Percentiles rank a stretch among this genome's conserved stretches.
Evolutionary conservation across 1,284 basidiomycete genomes (phyloP).

Genomic region (Athelia sp.): DNA sequence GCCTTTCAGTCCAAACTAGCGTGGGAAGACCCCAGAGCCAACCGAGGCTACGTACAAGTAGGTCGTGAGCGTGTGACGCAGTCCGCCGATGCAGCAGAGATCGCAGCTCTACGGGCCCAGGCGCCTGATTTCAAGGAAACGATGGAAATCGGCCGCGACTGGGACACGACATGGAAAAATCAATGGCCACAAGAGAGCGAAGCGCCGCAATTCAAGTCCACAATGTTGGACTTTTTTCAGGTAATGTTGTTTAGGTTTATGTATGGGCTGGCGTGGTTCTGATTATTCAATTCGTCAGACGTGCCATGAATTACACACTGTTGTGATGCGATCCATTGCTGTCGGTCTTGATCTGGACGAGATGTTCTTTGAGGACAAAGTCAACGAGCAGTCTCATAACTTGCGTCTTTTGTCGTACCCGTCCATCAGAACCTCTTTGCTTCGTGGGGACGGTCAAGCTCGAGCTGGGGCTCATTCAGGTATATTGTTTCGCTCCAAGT

Average conservation of each 20-base stretch:
- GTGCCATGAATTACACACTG: slow-evolving; percentile 70
- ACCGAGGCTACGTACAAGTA: slow-evolving; percentile 76
- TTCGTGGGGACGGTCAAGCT: slow-evolving; percentile 64
- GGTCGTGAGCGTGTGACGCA: slow-evolving; percentile 82
- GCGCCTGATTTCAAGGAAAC: slow-evolving; percentile 80
- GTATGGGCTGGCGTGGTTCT: neutral
- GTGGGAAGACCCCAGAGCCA: slow-evolving; percentile 79
- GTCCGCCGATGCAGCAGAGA: slow-evolving; percentile 66
- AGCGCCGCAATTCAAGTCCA: slow-evolving; percentile 61
- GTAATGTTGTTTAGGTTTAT: slow-evolving; percentile 19
- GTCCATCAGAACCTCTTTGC: slow-evolving; percentile 52
- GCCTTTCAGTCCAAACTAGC: slow-evolving; percentile 46
- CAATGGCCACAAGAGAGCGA: slow-evolving; percentile 69
- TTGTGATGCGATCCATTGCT: slow-evolving; percentile 79
- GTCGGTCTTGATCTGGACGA: slow-evolving; percentile 71
- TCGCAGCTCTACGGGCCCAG: slow-evolving; percentile 62
- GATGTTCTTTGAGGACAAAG: slow-evolving; percentile 67
- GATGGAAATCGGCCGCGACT: slow-evolving; percentile 83
- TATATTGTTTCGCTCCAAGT: slow-evolving; percentile 12
- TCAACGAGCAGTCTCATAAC: slow-evolving; percentile 74
- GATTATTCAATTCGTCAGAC: slow-evolving; percentile 31
- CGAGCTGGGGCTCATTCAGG: slow-evolving; percentile 78
- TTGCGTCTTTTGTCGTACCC: slow-evolving; percentile 74
- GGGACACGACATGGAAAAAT: slow-evolving; percentile 72
- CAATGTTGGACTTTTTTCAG: slow-evolving; percentile 73